Evolutionary conservation across 2,329 filamentous ascomycete genomes (phyloP).

Genomic region (Neonectria coccinea): DNA sequence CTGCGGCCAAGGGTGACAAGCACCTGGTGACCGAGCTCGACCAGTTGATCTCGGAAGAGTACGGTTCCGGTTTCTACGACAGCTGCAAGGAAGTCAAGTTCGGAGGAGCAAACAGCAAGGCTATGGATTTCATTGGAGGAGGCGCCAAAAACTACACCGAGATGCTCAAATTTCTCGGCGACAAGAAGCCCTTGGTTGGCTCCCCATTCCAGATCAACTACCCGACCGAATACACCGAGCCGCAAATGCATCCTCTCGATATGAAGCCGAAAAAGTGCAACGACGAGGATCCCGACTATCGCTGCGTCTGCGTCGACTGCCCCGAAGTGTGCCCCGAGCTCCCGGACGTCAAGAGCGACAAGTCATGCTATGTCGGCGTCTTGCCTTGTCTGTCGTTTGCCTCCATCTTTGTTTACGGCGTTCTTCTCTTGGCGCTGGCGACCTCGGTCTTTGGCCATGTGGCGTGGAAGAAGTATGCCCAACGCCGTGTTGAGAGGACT

Average conservation of each 20-base stretch:
- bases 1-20: conserved; percentile 70
- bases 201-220: conserved; percentile 99
- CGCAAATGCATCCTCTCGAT: conserved; percentile 77
- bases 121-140: conserved; percentile 96
- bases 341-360: conserved; percentile 76
- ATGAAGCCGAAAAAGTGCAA: conserved; percentile 89
- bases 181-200: conserved; percentile 85
- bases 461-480: conserved; percentile 78
- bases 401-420: conserved; percentile 86
- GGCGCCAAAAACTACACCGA: conserved; percentile 90
- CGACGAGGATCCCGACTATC: conserved; percentile 84
- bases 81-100: conserved; percentile 99
- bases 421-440: conserved; percentile 76
- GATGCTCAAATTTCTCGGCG: conserved; percentile 90
- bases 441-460: conserved; percentile 78
- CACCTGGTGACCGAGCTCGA: conserved; percentile 87
- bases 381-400: conserved; percentile 96
- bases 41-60: conserved; percentile 86
- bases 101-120: conserved; percentile 90
- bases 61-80: conserved; percentile 89
- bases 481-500: conserved; percentile 83
- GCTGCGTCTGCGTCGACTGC: conserved; percentile 95
- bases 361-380: conserved; percentile 83
- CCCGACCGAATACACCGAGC: conserved; percentile 70
- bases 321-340: conserved; percentile 86